phyloP scores from a whole-genome alignment of 441 rosid species.

The Adansonia madagascariensis region DNA sequence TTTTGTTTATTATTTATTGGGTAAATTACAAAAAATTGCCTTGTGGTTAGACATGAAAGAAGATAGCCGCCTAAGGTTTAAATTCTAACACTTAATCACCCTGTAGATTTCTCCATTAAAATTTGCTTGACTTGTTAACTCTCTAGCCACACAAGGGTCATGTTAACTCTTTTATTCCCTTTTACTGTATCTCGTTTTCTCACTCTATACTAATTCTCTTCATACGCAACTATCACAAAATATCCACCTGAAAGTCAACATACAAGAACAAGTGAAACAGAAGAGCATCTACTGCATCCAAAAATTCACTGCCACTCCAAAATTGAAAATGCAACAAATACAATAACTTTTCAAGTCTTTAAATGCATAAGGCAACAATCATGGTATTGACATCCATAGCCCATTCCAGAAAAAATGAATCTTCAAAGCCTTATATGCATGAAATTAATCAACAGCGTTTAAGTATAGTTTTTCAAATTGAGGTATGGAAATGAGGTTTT shows the following conservation, averaged over 20 bases:
- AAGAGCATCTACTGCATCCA: neutral
- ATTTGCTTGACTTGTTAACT: neutral
- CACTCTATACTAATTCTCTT: neutral
- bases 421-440: neutral
- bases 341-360: neutral
- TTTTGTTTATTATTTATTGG: conserved; percentile 11
- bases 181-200: neutral
- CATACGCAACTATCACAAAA: neutral
- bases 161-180: neutral
- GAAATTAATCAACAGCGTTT: neutral
- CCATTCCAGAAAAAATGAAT: neutral
- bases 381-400: neutral
- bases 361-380: neutral
- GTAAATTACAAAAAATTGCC: conserved; percentile 5
- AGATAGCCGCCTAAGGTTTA: neutral
- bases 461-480: neutral
- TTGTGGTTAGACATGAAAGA: neutral
- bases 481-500: neutral
- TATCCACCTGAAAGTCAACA: neutral
- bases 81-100: neutral
- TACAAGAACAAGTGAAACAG: neutral
- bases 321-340: neutral
- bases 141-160: neutral
- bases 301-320: neutral
- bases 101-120: neutral